These are phyloP conservation scores for Taphrina populina DNA, from an alignment of 1,139 yeast species.

Conservation along the genomic window DNA sequence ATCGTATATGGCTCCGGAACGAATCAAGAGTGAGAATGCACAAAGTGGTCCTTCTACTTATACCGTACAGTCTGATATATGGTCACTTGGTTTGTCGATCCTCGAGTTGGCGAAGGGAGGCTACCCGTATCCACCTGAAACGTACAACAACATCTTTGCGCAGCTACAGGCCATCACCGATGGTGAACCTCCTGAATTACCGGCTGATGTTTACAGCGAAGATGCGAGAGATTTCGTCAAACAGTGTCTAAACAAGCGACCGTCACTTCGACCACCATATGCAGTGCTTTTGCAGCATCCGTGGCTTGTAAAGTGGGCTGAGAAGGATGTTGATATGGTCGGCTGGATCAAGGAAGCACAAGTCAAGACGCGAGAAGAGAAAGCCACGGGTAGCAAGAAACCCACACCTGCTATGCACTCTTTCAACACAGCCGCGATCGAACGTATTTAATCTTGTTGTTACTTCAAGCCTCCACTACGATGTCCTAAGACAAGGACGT, in stretches of 20 bases:
- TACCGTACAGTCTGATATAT: conserved; percentile 91
- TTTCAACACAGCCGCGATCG: conserved; percentile 17
- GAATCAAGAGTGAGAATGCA: conserved; percentile 60
- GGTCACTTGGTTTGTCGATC: conserved; percentile 90
- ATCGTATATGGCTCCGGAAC: conserved; percentile 98
- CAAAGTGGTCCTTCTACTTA: conserved; percentile 51
- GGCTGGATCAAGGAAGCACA: conserved; percentile 39
- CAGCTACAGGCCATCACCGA: conserved; percentile 95
- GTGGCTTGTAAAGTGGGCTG: conserved; percentile 61
- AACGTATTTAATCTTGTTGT: neutral
- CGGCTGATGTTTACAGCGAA: conserved; percentile 57
- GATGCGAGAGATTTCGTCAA: conserved; percentile 80
- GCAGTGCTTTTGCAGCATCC: conserved; percentile 71
- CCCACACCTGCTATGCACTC: conserved; percentile 38
- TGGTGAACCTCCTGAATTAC: conserved; percentile 86
- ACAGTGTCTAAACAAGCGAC: conserved; percentile 76
- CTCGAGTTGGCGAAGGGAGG: conserved; percentile 86
- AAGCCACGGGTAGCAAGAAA: conserved; percentile 7
- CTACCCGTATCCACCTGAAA: conserved; percentile 94
- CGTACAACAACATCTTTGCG: conserved; percentile 82
- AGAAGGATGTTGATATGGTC: conserved; percentile 39
- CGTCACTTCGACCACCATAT: conserved; percentile 80
- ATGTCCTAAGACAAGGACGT: too few relatives aligned
- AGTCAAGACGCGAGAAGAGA: conserved; percentile 23
- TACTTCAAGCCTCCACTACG: neutral